phyloP scores from a whole-genome alignment of 345 rosid genomes.

The Boechera divaricarpa region DNA sequence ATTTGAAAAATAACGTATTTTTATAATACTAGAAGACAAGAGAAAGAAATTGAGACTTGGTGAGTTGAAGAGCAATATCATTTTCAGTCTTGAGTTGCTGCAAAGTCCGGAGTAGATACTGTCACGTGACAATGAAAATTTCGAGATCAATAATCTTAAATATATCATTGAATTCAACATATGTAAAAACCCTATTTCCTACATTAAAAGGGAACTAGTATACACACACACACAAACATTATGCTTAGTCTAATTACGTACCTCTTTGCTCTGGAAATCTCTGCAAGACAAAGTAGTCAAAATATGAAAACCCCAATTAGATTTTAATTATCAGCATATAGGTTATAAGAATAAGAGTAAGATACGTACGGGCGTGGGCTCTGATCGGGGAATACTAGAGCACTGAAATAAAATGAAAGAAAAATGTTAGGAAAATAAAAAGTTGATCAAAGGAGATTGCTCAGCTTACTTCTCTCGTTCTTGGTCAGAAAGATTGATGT shows the following conservation, averaged over 20 bases:
- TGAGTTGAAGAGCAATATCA: conserved; percentile 66
- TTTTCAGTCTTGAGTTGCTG: conserved; percentile 67
- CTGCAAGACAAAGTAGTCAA: conserved; percentile 40
- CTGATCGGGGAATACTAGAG: conserved; percentile 52
- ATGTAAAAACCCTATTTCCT: neutral
- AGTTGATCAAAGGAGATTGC: neutral
- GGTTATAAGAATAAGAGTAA: neutral
- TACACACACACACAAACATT: neutral
- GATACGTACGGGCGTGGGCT: conserved; percentile 38
- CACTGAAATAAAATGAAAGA: conserved; percentile 45
- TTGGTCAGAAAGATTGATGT: conserved; percentile 63
- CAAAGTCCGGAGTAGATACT: conserved; percentile 65
- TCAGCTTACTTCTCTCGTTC: conserved; percentile 65
- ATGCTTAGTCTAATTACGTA: conserved; percentile 30
- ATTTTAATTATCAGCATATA: neutral
- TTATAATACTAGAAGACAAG: neutral
- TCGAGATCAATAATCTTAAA: neutral
- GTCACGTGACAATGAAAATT: conserved; percentile 28
- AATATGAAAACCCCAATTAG: conserved; percentile 24
- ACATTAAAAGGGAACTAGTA: neutral
- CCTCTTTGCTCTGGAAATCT: conserved; percentile 64
- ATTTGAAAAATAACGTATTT: neutral
- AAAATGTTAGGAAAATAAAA: neutral
- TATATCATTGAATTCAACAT: neutral
- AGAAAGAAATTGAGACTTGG: conserved; percentile 51